Percentiles rank a stretch among this genome's conserved stretches.
Conservation (phyloP, 2,329 filamentous ascomycete species). For the Elsinoe perseae region DNA sequence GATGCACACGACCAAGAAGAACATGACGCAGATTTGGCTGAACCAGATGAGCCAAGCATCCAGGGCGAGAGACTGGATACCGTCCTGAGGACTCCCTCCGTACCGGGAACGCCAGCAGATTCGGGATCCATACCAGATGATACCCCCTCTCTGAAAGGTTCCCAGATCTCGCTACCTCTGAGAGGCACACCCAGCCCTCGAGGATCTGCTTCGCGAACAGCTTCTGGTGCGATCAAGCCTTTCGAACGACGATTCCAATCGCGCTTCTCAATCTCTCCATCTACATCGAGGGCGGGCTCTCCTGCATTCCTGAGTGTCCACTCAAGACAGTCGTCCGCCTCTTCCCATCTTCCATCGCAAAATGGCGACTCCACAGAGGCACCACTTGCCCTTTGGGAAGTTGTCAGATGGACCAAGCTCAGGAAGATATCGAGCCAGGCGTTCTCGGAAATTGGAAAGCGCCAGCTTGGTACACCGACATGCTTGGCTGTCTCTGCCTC, state of each 20-base stretch:
- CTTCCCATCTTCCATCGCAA: slow-evolving; percentile 55
- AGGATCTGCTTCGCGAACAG: slow-evolving; percentile 58
- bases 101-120: slow-evolving; percentile 52
- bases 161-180: slow-evolving; percentile 54
- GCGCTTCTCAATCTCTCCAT: slow-evolving; percentile 60
- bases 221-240: slow-evolving; percentile 77
- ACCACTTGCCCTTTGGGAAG: slow-evolving; percentile 83
- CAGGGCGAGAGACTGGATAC: slow-evolving; percentile 15
- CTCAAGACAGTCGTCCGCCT: slow-evolving; percentile 72
- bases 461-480: slow-evolving; percentile 86
- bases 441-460: slow-evolving; percentile 85
- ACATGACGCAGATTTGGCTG: slow-evolving; percentile 17
- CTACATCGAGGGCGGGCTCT: slow-evolving; percentile 60
- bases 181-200: slow-evolving; percentile 31
- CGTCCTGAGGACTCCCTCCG: slow-evolving; percentile 15
- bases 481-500: slow-evolving; percentile 81
- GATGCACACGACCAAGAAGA: slow-evolving; percentile 17
- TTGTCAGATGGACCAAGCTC: slow-evolving; percentile 90
- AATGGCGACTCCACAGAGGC: slow-evolving; percentile 45
- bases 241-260: slow-evolving; percentile 95
- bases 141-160: slow-evolving; percentile 68
- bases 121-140: slow-evolving; percentile 75
- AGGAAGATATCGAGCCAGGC: slow-evolving; percentile 81
- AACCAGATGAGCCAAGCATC: slow-evolving; percentile 17
- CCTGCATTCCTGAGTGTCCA: slow-evolving; percentile 66